Evolutionary conservation across 2,329 filamentous ascomycete species (phyloP), one percentile per base, ranked within the genome.

Genomic region (Atkinsonella hypoxylon): DNA sequence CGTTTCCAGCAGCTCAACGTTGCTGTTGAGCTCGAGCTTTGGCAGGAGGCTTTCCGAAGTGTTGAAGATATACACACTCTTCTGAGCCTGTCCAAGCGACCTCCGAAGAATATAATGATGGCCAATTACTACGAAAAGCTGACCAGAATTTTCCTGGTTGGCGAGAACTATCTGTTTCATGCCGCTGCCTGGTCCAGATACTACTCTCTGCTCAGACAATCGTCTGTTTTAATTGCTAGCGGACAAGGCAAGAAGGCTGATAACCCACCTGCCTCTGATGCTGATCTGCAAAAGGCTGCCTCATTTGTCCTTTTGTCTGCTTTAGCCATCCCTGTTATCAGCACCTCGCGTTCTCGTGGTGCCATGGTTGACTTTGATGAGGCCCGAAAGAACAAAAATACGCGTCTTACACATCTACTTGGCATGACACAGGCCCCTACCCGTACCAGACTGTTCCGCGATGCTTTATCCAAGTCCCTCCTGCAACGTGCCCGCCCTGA

Each of bases 121-220:
- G 93, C 93, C 72, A 98, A 97, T 76, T 98, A 98, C 79, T 98
- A 97, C 71, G 93, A 98, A 78, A 97, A 97, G 75, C 83, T 98
- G 52, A 96, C 93, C 40, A 83, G 90, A 57, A 98, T 98, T 68
- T 98, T 98, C 79, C 81, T 98, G 56, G 93, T 97, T 58, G 95
- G 91, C 69, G 93, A 97, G 74, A 98, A 98, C 77, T 97, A 97
- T 68, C 83, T 98, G 44, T 98, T 98, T 83, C 93, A 98, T 66
- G 93, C 93, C 59, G 93, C 93, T 50, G 89, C 93, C 55, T 98
- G 89, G 89, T 94, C 89, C 60, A 81, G 91, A 62, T 97, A 96
- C 76, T 97, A 95, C 78, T 95, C 89, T 66, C 82, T 98, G 34
- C 83, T 98, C 56, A 89, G 90, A 63, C 87, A 95, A 68, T 96